Base-by-base conservation (phyloP, 2,329 filamentous ascomycete species). In the Cadophora gregata region DNA sequence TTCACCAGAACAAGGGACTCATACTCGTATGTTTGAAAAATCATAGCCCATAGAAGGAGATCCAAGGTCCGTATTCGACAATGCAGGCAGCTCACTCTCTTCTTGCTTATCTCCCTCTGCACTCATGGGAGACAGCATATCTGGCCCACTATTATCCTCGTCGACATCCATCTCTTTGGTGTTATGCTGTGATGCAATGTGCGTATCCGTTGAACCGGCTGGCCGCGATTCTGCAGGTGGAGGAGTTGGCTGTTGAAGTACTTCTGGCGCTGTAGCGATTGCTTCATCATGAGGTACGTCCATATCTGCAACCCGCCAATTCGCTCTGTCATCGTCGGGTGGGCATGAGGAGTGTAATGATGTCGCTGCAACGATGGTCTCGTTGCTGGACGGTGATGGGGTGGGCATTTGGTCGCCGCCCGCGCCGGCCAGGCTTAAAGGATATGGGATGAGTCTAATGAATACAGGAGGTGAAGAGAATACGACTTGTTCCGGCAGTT, bases 21-120 rank as follows among this genome's bases (percentile, higher is more conserved):
- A 51, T 83, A 88, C 86, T 77, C 86, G 80, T 63, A 84, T 77
- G 69, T 83, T 85, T 1, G 85, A 86, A 66, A 83, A 85, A 65
- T 86, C 84, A 72, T 83, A 85, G 45, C 82, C 83, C 73, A 84
- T 79, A 10, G 82, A 82, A 2, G 82, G 80, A 33, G 82, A 78
- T 48, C 79, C 74, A 70, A 64, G 74, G 68, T 78, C 77, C 69
- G 63, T 69, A 68, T 62, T 74, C 36, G 67, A 69, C 69, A 69
- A 70, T 67, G 69, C 72, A 65, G 77, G 72, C 53, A 79, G 62
- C 31, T 77, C 75, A 53, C 72, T 73, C 45, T 78, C 76, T 27
- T 79, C 80, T 7, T 73, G 70, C 38, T 80, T 79, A 55, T 81
- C 79, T 19, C 72, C 72, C 31, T 80, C 78, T 58, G 77, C 73